Conservation (phyloP, 768 basidiomycete genomes). For the Podaxis pistillaris region DNA sequence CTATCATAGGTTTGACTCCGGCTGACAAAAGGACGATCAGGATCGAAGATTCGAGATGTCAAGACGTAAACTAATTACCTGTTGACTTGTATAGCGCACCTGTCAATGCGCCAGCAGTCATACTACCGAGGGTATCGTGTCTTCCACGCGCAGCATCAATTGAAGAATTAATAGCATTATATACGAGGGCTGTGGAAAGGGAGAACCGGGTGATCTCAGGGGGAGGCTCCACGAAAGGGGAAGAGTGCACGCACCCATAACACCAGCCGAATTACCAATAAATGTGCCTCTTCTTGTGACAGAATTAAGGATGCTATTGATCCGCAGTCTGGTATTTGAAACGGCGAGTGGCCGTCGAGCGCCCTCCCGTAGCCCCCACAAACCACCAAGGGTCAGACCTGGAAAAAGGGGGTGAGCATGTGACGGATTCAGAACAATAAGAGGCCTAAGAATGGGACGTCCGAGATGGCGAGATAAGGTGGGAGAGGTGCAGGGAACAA, state of each 20-base stretch:
- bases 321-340: conserved; percentile 82
- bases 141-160: conserved; percentile 87
- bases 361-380: conserved; percentile 96
- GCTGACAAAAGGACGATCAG: conserved; percentile 56
- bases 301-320: conserved; percentile 96
- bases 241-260: conserved; percentile 74
- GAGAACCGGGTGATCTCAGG: conserved; percentile 22
- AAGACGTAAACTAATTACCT: conserved; percentile 56
- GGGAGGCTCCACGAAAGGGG: conserved; percentile 23
- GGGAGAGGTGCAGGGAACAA: conserved; percentile 53
- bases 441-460: conserved; percentile 56
- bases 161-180: conserved; percentile 94
- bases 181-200: conserved; percentile 77
- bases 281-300: conserved; percentile 96
- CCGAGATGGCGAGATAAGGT: conserved; percentile 65
- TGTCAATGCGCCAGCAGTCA: conserved; percentile 88
- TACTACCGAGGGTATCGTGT: conserved; percentile 89
- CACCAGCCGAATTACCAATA: conserved; percentile 97
- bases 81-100: conserved; percentile 93
- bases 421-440: conserved; percentile 83
- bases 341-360: conserved; percentile 83
- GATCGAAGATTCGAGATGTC: conserved; percentile 35
- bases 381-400: conserved; percentile 94
- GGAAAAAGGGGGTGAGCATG: conserved; percentile 64
- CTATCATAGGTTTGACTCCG: conserved; percentile 86